Conservation (phyloP, 345 rosid species). For the Lepidium didymum region DNA sequence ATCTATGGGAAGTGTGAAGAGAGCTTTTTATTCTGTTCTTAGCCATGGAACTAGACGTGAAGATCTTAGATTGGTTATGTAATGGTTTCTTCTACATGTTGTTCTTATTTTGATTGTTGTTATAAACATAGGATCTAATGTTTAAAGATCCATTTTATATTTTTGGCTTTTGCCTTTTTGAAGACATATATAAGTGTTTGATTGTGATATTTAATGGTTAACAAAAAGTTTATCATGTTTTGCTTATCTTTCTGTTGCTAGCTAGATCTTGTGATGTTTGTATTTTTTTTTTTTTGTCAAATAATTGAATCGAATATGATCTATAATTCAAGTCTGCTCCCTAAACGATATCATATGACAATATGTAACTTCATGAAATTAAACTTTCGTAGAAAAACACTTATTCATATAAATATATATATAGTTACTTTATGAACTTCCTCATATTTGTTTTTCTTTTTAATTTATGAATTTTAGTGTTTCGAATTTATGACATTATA, state of each 20-base stretch:
- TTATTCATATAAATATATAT: too few species aligned
- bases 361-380: too few species aligned
- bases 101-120: slow-evolving; percentile 9
- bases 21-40: slow-evolving; percentile 33
- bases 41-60: slow-evolving; percentile 30
- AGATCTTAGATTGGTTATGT: slow-evolving; percentile 20
- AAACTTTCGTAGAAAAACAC: too few species aligned
- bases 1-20: slow-evolving; percentile 44
- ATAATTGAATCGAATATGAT: too few species aligned
- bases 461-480: too few species aligned
- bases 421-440: too few species aligned
- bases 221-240: slow-evolving; percentile 5
- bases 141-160: not conserved
- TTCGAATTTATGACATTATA: not conserved
- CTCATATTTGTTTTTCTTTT: too few species aligned
- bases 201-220: slow-evolving; percentile 9
- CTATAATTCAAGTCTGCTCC: too few species aligned
- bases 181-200: slow-evolving; percentile 15
- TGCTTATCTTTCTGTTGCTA: not conserved
- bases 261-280: not conserved
- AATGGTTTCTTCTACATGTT: not conserved
- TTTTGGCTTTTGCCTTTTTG: slow-evolving; percentile 8
- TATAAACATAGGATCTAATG: not conserved
- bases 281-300: too few species aligned
- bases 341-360: too few species aligned